Evolutionary conservation across 2,329 filamentous ascomycete genomes (phyloP), one percentile per base, ranked within the genome.

Genomic region (Penicillium expansum): DNA sequence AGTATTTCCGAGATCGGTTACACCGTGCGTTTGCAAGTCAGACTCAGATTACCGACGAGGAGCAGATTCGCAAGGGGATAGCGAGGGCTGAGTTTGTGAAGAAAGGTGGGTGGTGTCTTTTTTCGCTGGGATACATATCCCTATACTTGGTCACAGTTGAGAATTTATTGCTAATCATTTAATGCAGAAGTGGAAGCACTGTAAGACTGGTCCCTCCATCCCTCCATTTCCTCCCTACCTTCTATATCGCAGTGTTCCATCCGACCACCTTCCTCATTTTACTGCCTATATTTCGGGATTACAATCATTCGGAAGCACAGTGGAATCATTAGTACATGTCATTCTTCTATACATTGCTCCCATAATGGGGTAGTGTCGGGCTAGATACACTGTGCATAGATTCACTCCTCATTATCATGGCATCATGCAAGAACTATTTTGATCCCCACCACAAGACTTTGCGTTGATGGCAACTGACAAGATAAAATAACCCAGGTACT

Each of bases 1-100:
- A 80, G 30, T 97, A 92, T 77, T 97, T 95, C 72, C 85, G 89
- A 11, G 83, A 86, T 8, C 85, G 92, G 2, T 79, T 97, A 10
- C 92, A 97, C 77, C 86, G 86, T 59, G 93, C 93, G 0, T 99
- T 97, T 76, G 84, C 87, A 63, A 85, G 86, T 45, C 91, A 95
- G 65, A 84, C 87, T 2, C 75, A 81, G 39, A 70, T 96, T 56
- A 81, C 79, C 2, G 86, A 94, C 64, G 88, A 93, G 60, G 84
- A 83, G 8, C 82, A 90, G 67, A 97, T 99, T 48, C 82, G 81
- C 41, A 82, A 86, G 58, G 90, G 86, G 0, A 91, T 99, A 55
- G 81, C 84, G 39, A 82, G 88, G 58, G 93, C 92, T 0, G 85
- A 95, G 63, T 97, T 89, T 74, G 91, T 97, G 4, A 95, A 91